phyloP scores from a whole-genome alignment of 768 basidiomycete species.

The Atractiella rhizophila region DNA sequence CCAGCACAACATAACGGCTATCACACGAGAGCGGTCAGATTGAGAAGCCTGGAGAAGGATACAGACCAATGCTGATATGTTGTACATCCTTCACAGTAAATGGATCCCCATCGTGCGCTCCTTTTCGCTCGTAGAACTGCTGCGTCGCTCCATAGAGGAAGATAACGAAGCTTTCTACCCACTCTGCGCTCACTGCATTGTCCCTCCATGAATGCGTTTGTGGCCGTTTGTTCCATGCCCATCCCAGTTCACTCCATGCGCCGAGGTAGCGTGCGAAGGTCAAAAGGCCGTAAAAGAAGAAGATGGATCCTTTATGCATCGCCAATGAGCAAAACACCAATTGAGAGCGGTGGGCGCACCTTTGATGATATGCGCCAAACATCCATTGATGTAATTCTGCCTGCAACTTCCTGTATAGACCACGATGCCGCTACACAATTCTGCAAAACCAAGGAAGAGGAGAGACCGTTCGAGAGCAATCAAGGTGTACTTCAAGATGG shows the following conservation, averaged over 20 bases:
- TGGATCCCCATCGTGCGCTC: slow-evolving; percentile 50
- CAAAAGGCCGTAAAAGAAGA: slow-evolving; percentile 69
- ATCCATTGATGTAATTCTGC: slow-evolving; percentile 45
- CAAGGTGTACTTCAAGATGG: not conserved
- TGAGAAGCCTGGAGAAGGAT: not conserved
- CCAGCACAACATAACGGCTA: slow-evolving; percentile 34
- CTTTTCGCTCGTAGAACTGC: slow-evolving; percentile 93
- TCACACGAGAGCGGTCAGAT: not conserved
- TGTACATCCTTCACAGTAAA: slow-evolving; percentile 78
- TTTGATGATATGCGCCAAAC: slow-evolving; percentile 70
- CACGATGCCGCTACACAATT: slow-evolving; percentile 43
- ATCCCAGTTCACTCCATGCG: slow-evolving; percentile 57
- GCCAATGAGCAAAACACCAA: not conserved
- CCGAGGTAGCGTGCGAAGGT: slow-evolving; percentile 89
- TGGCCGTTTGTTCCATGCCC: slow-evolving; percentile 73
- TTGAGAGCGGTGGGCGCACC: slow-evolving; percentile 1
- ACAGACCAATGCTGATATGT: slow-evolving; percentile 77
- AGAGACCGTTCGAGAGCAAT: slow-evolving; percentile 32
- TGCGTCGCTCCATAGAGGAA: slow-evolving; percentile 74
- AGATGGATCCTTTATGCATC: slow-evolving; percentile 43
- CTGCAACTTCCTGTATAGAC: slow-evolving; percentile 73
- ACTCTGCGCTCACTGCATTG: slow-evolving; percentile 19
- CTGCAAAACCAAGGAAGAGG: slow-evolving; percentile 44
- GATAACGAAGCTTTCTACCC: slow-evolving; percentile 28
- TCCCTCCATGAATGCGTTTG: slow-evolving; percentile 15